These are phyloP conservation scores for Aureobasidium sp. DNA, from an alignment of 2,329 filamentous ascomycete genomes.

Conservation along the genomic window DNA sequence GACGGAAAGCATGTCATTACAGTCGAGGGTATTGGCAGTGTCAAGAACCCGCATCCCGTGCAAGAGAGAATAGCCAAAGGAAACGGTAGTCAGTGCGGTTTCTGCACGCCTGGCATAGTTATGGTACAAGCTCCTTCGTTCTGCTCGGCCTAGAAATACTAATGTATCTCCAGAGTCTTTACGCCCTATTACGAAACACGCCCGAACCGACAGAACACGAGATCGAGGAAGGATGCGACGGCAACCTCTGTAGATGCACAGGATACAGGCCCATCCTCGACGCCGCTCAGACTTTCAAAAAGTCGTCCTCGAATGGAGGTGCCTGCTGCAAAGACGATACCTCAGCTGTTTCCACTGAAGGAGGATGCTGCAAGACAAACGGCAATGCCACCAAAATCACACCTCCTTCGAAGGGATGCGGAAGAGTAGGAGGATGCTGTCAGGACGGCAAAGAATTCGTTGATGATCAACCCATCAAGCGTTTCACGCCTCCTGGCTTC, in stretches of 20 bases:
- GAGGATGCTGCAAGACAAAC: conserved; percentile 33
- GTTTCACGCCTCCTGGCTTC: conserved; percentile 80
- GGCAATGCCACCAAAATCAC: conserved; percentile 33
- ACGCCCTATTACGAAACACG: conserved; percentile 84
- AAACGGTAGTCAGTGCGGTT: conserved; percentile 90
- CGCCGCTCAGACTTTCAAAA: conserved; percentile 81
- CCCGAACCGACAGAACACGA: conserved; percentile 68
- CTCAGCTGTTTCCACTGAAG: background rate
- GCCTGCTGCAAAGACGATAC: conserved; percentile 20
- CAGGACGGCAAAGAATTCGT: conserved; percentile 29
- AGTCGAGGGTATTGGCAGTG: conserved; percentile 88
- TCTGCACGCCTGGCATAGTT: conserved; percentile 95
- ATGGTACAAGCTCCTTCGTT: conserved; percentile 46
- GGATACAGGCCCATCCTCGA: conserved; percentile 92
- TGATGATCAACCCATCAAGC: conserved; percentile 41
- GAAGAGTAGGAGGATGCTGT: conserved; percentile 22
- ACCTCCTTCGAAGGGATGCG: conserved; percentile 44
- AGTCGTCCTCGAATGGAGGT: conserved; percentile 47
- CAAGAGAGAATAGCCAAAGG: conserved; percentile 87
- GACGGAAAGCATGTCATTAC: conserved; percentile 99
- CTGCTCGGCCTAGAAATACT: background rate
- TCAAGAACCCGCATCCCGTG: conserved; percentile 75
- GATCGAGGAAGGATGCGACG: conserved; percentile 93
- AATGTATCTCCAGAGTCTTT: conserved; percentile 56
- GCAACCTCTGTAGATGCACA: conserved; percentile 91